Percentiles rank a stretch among this genome's conserved stretches.
Conservation (phyloP, 1,139 yeast species). For the Lodderomyces margitis region DNA sequence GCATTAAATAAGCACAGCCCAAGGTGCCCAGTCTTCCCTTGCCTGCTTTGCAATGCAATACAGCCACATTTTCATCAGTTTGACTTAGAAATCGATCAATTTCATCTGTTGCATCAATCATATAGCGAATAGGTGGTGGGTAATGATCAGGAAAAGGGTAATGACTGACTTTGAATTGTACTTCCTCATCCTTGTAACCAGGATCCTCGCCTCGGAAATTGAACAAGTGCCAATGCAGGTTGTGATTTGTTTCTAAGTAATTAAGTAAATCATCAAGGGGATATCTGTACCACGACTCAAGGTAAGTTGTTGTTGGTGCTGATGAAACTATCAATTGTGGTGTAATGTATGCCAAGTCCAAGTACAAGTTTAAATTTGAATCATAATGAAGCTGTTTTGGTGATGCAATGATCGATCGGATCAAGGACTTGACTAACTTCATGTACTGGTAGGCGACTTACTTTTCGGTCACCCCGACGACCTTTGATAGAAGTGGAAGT, state of each 20-base stretch:
- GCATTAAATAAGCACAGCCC: constrained; percentile 68
- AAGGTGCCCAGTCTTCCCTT: constrained; percentile 88
- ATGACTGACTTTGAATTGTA: constrained; percentile 28
- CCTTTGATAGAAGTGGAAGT: neutral
- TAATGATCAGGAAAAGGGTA: constrained; percentile 75
- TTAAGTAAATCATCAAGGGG: constrained; percentile 49
- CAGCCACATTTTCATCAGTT: constrained; percentile 48
- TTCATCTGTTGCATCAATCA: constrained; percentile 44
- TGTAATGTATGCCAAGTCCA: constrained; percentile 67
- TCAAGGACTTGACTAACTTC: constrained; percentile 15
- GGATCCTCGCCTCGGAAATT: constrained; percentile 64
- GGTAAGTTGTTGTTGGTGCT: constrained; percentile 56
- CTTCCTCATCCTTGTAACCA: constrained; percentile 47
- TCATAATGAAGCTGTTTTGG: constrained; percentile 28
- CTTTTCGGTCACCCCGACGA: neutral
- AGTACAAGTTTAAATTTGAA: constrained; percentile 20
- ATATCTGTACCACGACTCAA: constrained; percentile 54
- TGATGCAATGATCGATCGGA: constrained; percentile 18
- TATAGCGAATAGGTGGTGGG: constrained; percentile 61
- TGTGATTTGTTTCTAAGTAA: constrained; percentile 51
- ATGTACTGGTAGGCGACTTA: constrained; percentile 1
- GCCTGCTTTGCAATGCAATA: constrained; percentile 88
- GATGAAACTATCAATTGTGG: constrained; percentile 66
- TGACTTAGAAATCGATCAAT: constrained; percentile 42
- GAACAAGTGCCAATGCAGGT: constrained; percentile 66